Percentiles rank a stretch among this genome's conserved stretches.
Evolutionary conservation across 306 rosid genomes (phyloP).

Genomic region (Calophaca sinica): DNA sequence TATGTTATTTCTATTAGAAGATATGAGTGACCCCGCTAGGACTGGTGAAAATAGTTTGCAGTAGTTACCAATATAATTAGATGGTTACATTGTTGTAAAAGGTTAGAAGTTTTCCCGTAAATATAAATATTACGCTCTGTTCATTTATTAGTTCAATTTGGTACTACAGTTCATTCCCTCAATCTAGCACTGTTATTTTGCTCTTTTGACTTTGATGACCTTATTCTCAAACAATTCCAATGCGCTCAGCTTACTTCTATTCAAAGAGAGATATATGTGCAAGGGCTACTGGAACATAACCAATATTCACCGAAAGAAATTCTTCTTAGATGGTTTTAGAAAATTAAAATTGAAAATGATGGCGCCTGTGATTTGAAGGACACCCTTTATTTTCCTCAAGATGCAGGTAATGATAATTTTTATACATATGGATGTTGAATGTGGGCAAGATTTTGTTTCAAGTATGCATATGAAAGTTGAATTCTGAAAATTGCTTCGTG

Average conservation of each 20-base stretch:
- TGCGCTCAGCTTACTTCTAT: constrained; percentile 63
- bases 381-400: constrained; percentile 74
- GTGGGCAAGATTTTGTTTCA: too few species aligned
- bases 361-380: constrained; percentile 63
- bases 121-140: background rate
- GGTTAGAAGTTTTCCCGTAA: too few species aligned
- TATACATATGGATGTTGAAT: background rate
- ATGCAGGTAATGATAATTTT: constrained; percentile 59
- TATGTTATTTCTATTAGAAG: too few species aligned
- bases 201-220: background rate
- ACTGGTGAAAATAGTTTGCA: background rate
- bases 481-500: background rate
- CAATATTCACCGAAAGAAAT: constrained; percentile 36
- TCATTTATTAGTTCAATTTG: constrained; percentile 24
- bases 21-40: too few species aligned
- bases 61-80: background rate
- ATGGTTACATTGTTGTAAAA: too few species aligned
- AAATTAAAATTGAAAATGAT: constrained; percentile 46
- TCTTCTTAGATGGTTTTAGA: background rate
- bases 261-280: constrained; percentile 61
- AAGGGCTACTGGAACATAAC: constrained; percentile 85
- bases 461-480: background rate
- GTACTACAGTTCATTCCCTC: constrained; percentile 1
- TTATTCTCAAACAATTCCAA: constrained; percentile 25
- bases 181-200: background rate